These are phyloP conservation scores for Penicillium olsonii DNA, from an alignment of 2,329 filamentous ascomycete genomes.

Conservation along the genomic window DNA sequence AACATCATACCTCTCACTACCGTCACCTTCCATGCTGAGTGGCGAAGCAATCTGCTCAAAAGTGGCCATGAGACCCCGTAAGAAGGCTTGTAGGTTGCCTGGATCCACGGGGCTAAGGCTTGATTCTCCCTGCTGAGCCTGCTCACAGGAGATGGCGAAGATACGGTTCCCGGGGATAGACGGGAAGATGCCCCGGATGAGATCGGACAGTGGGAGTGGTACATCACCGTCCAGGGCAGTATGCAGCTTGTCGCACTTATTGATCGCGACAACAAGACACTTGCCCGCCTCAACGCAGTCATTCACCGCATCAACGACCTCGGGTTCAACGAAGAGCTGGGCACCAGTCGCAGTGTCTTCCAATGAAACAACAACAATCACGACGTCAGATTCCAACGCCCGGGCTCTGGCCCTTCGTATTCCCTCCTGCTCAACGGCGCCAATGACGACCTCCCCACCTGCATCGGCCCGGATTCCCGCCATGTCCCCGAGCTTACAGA, in stretches of 20 bases:
- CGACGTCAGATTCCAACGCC: conserved; percentile 79
- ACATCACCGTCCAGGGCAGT: conserved; percentile 12
- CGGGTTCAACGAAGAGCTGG: conserved; percentile 52
- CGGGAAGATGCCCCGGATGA: conserved; percentile 44
- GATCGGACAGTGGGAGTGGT: conserved; percentile 35
- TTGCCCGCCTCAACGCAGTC: conserved; percentile 52
- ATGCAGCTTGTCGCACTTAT: conserved; percentile 59
- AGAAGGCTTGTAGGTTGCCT: conserved; percentile 69
- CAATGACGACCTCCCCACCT: conserved; percentile 51
- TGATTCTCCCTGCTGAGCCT: conserved; percentile 45
- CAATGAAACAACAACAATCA: conserved; percentile 77
- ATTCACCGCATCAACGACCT: conserved; percentile 57
- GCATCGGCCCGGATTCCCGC: conserved; percentile 71
- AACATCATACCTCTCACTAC: conserved; percentile 54
- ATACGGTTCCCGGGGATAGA: conserved; percentile 50
- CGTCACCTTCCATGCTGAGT: conserved; percentile 33
- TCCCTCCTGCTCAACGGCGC: conserved; percentile 81
- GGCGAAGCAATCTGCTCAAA: conserved; percentile 58
- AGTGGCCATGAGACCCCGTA: conserved; percentile 64
- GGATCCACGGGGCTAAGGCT: conserved; percentile 46
- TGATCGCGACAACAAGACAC: conserved; percentile 60
- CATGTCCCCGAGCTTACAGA: conserved; percentile 93
- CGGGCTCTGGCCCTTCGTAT: conserved; percentile 82
- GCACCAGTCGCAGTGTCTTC: conserved; percentile 50
- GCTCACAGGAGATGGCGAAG: conserved; percentile 72